These are phyloP conservation scores for Jasminum sambac DNA, from an alignment of 257 asterid species.

Conservation along the genomic window DNA sequence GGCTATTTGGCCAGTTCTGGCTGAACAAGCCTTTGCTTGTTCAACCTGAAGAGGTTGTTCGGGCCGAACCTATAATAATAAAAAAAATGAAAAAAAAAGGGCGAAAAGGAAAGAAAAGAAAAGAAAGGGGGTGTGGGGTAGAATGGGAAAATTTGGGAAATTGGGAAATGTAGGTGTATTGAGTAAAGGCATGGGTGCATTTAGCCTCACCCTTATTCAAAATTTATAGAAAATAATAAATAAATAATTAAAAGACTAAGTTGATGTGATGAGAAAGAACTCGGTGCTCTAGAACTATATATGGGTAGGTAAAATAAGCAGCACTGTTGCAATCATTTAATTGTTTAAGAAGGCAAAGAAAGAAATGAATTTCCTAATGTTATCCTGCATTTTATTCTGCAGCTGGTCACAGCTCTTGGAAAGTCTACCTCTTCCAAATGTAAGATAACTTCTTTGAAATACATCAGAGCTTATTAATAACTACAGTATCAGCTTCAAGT, in stretches of 20 bases:
- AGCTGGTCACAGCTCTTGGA: constrained; percentile 97
- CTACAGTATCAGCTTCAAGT: neutral
- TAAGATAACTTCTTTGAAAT: constrained; percentile 32
- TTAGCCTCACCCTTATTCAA: no score
- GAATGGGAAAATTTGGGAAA: no score
- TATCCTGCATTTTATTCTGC: constrained; percentile 37
- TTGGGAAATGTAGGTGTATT: no score
- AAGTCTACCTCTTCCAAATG: constrained; percentile 87
- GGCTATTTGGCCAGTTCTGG: no score
- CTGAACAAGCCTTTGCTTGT: no score
- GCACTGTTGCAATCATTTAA: constrained; percentile 8
- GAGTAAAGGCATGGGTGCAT: no score
- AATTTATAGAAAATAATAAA: neutral
- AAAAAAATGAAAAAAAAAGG: no score
- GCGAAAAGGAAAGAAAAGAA: no score
- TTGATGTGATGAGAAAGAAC: neutral
- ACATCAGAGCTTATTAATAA: neutral
- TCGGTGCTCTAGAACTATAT: neutral
- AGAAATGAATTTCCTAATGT: constrained; percentile 29
- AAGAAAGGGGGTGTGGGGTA: no score
- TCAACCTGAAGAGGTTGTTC: no score
- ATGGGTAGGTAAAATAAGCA: neutral
- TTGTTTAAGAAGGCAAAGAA: neutral
- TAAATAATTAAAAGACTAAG: neutral
- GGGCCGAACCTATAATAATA: no score